These are phyloP conservation scores for Hirsutella rhossiliensis DNA, from an alignment of 2,329 filamentous ascomycete species.

Conservation along the genomic window DNA sequence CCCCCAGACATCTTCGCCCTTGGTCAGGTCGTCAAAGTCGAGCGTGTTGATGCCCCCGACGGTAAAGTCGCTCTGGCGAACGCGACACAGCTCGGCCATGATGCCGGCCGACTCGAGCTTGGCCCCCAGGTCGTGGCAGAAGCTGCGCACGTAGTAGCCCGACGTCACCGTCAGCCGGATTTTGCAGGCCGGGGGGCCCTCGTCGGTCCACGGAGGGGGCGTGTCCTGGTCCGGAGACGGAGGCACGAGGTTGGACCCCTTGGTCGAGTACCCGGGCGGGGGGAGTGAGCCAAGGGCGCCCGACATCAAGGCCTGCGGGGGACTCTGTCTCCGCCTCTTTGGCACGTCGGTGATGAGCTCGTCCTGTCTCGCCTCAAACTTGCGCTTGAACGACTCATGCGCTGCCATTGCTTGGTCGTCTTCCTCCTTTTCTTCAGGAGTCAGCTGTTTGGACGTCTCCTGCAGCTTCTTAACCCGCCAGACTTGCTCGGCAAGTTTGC, in stretches of 20 bases:
- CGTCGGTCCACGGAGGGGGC: slow-evolving; percentile 44
- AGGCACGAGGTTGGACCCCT: slow-evolving; percentile 42
- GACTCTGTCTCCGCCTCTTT: slow-evolving; percentile 17
- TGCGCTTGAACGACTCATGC: slow-evolving; percentile 45
- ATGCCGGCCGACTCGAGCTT: slow-evolving; percentile 71
- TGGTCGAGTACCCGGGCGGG: slow-evolving; percentile 23
- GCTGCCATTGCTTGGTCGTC: slow-evolving; percentile 42
- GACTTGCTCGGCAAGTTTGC: slow-evolving; percentile 61
- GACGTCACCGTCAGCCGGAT: slow-evolving; percentile 89
- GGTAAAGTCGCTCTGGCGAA: slow-evolving; percentile 69
- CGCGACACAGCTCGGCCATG: slow-evolving; percentile 76
- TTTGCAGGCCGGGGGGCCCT: slow-evolving; percentile 63
- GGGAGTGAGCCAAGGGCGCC: slow-evolving; percentile 41
- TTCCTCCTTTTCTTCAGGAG: slow-evolving; percentile 40
- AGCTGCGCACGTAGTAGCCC: slow-evolving; percentile 90
- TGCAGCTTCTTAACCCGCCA: slow-evolving; percentile 50
- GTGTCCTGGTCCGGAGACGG: slow-evolving; percentile 31
- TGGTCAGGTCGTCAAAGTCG: slow-evolving; percentile 63
- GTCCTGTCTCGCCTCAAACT: slow-evolving; percentile 46
- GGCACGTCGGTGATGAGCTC: slow-evolving; percentile 40
- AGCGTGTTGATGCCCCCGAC: slow-evolving; percentile 60
- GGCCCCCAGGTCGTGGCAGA: slow-evolving; percentile 82
- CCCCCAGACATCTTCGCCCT: slow-evolving; percentile 73
- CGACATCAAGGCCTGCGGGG: slow-evolving; percentile 38
- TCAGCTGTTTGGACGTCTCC: slow-evolving; percentile 34